Percentiles rank a stretch among this genome's conserved stretches.
Conservation (phyloP, 1,284 basidiomycete genomes). For the Anthracocystis setariae region DNA sequence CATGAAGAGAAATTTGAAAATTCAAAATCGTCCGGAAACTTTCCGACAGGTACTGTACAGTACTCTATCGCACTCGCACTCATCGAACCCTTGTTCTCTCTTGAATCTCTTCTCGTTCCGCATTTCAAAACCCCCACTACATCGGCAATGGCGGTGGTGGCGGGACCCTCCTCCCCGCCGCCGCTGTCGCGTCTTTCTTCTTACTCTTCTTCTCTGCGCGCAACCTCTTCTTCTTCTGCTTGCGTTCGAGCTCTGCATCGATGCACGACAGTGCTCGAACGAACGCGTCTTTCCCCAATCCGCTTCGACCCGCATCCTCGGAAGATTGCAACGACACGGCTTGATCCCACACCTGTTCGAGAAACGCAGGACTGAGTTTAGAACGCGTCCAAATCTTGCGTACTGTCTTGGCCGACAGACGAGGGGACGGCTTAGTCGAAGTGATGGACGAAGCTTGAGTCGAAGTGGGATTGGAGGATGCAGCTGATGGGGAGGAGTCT, state of each 20-base stretch:
- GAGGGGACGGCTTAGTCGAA: background rate
- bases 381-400: slow-evolving; percentile 26
- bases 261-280: slow-evolving; percentile 25
- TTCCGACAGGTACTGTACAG: too few species aligned
- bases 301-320: background rate
- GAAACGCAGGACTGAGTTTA: slow-evolving; percentile 6
- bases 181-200: background rate
- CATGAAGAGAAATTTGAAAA: too few species aligned
- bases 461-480: background rate
- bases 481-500: slow-evolving; percentile 7
- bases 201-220: slow-evolving; percentile 7
- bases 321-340: background rate
- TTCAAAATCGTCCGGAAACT: too few species aligned
- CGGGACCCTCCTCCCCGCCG: slow-evolving; percentile 9
- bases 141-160: slow-evolving; percentile 8
- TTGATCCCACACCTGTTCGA: slow-evolving; percentile 29
- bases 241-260: slow-evolving; percentile 33
- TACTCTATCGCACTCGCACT: too few species aligned
- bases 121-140: background rate
- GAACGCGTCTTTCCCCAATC: slow-evolving; percentile 14
- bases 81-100: too few species aligned
- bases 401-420: slow-evolving; percentile 12
- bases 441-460: background rate
- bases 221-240: background rate
- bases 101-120: too few species aligned